These are phyloP conservation scores for Zostera marina DNA, from an alignment of 116 monocot genomes.

Conservation along the genomic window DNA sequence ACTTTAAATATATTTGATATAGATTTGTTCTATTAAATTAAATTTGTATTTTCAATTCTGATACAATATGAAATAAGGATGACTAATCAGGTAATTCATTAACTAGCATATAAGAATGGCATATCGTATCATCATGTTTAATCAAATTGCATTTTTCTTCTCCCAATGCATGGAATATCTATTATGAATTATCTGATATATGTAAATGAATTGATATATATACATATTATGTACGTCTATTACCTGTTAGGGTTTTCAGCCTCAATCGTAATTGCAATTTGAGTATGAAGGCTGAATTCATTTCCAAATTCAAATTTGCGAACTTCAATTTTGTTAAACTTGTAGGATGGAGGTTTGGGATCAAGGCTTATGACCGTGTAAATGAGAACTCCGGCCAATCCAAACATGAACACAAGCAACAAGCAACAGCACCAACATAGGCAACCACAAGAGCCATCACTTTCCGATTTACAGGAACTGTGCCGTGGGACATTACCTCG, in stretches of 20 bases:
- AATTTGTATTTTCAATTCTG: too few relatives aligned
- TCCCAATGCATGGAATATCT: too few relatives aligned
- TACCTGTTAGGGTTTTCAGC: conserved; percentile 51
- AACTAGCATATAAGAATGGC: too few relatives aligned
- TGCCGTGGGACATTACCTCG: conserved; percentile 35
- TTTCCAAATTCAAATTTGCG: conserved; percentile 18
- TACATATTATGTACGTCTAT: too few relatives aligned
- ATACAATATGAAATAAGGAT: too few relatives aligned
- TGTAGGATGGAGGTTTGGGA: conserved; percentile 45
- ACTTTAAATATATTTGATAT: too few relatives aligned
- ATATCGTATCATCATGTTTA: too few relatives aligned
- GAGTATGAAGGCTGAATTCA: conserved; percentile 30
- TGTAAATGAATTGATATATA: too few relatives aligned
- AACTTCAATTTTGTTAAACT: conserved; percentile 22
- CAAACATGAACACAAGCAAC: conserved; percentile 25
- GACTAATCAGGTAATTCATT: too few relatives aligned
- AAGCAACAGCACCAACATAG: conserved; percentile 35
- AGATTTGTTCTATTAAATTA: too few relatives aligned
- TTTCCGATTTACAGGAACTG: conserved; percentile 6
- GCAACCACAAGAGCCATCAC: conserved; percentile 19
- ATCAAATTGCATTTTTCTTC: too few relatives aligned
- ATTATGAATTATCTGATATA: too few relatives aligned
- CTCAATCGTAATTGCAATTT: conserved; percentile 18
- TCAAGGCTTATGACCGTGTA: conserved; percentile 19
- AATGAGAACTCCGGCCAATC: conserved; percentile 5